Percentiles rank a stretch among this genome's conserved stretches.
Evolutionary conservation across 2,329 filamentous ascomycete species (phyloP).

Genomic region (Exserohilum rostratum): DNA sequence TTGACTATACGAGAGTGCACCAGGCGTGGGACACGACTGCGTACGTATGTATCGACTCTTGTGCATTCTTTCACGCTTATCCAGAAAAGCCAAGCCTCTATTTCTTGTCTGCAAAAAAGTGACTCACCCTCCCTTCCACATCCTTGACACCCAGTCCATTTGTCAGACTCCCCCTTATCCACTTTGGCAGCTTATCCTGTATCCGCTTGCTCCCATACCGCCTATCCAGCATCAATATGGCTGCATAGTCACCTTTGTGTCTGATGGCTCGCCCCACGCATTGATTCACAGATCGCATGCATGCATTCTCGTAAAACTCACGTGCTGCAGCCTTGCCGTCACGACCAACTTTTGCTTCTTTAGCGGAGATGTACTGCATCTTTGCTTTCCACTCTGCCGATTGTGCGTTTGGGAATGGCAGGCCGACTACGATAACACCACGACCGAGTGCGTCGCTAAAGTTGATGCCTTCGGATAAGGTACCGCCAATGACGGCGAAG

Average conservation of each 20-base stretch:
- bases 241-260: slow-evolving; percentile 86
- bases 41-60: not conserved
- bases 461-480: slow-evolving; percentile 97
- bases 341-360: slow-evolving; percentile 47
- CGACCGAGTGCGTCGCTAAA: slow-evolving; percentile 91
- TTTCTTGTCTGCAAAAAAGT: slow-evolving; percentile 47
- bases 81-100: not conserved
- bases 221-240: slow-evolving; percentile 82
- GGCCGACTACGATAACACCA: slow-evolving; percentile 86
- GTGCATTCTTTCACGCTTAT: not conserved
- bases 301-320: slow-evolving; percentile 91
- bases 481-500: slow-evolving; percentile 89
- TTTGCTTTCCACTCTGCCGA: slow-evolving; percentile 93
- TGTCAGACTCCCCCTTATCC: slow-evolving; percentile 77
- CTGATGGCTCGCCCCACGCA: slow-evolving; percentile 92
- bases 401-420: slow-evolving; percentile 90
- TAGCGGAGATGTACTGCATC: slow-evolving; percentile 80
- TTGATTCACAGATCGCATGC: slow-evolving; percentile 97
- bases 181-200: slow-evolving; percentile 79
- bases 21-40: not conserved
- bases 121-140: slow-evolving; percentile 48
- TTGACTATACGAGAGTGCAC: not conserved
- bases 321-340: slow-evolving; percentile 61
- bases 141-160: slow-evolving; percentile 49
- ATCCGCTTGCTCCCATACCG: slow-evolving; percentile 79